Base-by-base conservation (phyloP, 768 basidiomycete species). In the Rhodocollybia butyracea region DNA sequence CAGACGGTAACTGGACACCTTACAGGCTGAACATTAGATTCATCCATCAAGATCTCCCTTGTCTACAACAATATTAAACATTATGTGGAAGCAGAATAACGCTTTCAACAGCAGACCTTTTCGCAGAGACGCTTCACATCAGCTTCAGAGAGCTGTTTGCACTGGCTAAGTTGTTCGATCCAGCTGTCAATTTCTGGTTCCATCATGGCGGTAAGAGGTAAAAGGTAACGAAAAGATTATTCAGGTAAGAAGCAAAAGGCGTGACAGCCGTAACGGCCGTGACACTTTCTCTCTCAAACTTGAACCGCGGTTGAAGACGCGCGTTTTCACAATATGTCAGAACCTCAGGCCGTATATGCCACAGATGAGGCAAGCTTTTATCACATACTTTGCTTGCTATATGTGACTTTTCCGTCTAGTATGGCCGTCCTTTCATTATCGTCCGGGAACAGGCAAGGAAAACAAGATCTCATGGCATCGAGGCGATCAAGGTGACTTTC, bases 71-170 rank as follows among this genome's bases (percentile, higher is more conserved):
- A 3, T 57, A 64, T 58, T 43, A 15, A 42, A 51, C 47, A 62
- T 26, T 46, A 38, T 11, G 22, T 50, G 48, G 50, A 40, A 51
- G 55, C 41, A 13, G 55, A 56, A 45, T 59, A 60, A 53, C 53
- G 47, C 53, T 56, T 59, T 29, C 59, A 54, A 57, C 46, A 34
- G 57, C 84, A 65, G 66, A 95, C 97, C 91, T 97, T 98, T 83
- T 98, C 96, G 79, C 97, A 99, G 60, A 99, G 83, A 71, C 86
- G 87, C 82, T 98, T 98, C 57, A 99, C 94, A 72, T 99, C 95
- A 11, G 81, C 79, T 75, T 99, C 97, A 58, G 91, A 79, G 57
- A 99, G 83, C 64, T 97, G 96, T 72, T 99, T 98, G 80, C 97
- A 99, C 67, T 94, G 90, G 74, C 87, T 88, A 63, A 99, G 84